Conservation (phyloP, 1,139 yeast genomes). For the Kurtzmaniella natalensis region DNA sequence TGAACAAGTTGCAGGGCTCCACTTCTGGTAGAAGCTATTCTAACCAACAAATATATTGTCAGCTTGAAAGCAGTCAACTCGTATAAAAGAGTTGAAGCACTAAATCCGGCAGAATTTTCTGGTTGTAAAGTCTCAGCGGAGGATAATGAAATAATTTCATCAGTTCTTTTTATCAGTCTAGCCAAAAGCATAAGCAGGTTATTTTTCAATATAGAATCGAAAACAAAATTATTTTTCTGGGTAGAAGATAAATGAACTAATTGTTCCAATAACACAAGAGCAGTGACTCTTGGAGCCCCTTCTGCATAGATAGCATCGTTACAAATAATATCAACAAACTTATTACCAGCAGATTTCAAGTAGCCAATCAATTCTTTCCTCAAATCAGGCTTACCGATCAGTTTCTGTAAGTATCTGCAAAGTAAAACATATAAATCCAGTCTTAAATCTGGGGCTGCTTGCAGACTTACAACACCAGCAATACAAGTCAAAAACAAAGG, state of each 20-base stretch:
- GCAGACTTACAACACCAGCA: conserved; percentile 66
- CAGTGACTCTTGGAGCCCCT: conserved; percentile 72
- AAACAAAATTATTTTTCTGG: conserved; percentile 48
- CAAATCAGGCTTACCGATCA: conserved; percentile 34
- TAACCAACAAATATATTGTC: conserved; percentile 60
- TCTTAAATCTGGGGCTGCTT: conserved; percentile 63
- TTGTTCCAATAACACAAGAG: conserved; percentile 68
- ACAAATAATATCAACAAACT: conserved; percentile 60
- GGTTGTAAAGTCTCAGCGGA: conserved; percentile 18
- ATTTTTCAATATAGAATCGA: conserved; percentile 58
- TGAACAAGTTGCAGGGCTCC: conserved; percentile 80
- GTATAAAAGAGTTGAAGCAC: conserved; percentile 53
- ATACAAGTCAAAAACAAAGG: conserved; percentile 72
- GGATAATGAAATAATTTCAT: conserved; percentile 50
- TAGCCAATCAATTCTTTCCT: conserved; percentile 47
- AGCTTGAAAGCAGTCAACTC: conserved; percentile 77
- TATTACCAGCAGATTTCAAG: conserved; percentile 56
- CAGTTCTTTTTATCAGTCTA: conserved; percentile 64
- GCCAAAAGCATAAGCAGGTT: conserved; percentile 64
- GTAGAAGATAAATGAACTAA: conserved; percentile 54
- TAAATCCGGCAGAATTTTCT: conserved; percentile 22
- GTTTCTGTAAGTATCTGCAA: conserved; percentile 59
- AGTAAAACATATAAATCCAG: conserved; percentile 75
- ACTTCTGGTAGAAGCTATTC: conserved; percentile 68
- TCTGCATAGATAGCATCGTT: conserved; percentile 80